Conservation (phyloP, 306 rosid genomes). For the Fragaria vesca region DNA sequence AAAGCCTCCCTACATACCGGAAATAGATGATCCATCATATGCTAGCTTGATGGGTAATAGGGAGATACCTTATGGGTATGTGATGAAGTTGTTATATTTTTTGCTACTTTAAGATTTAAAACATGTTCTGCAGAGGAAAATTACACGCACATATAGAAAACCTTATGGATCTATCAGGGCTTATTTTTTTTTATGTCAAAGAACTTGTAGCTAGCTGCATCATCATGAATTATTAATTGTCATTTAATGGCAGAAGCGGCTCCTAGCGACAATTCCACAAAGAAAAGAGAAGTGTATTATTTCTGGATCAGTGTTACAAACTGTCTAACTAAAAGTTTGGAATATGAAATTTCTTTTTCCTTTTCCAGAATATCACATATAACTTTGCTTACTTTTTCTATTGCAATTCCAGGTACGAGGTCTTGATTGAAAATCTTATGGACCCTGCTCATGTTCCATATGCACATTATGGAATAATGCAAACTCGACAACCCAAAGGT, state of each 20-base stretch:
- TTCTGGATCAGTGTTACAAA: not conserved
- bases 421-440: conserved; percentile 88
- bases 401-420: conserved; percentile 71
- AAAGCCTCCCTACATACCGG: conserved; percentile 64
- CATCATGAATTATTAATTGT: not conserved
- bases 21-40: conserved; percentile 72
- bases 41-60: conserved; percentile 56
- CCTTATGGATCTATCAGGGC: not conserved
- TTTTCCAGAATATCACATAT: not conserved
- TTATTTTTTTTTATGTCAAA: not conserved
- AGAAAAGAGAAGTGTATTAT: not conserved
- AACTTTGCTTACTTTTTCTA: not conserved
- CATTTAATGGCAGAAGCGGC: not conserved
- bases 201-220: not conserved
- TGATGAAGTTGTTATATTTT: not conserved
- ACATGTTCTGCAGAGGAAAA: not conserved
- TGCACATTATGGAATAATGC: conserved; percentile 73
- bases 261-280: not conserved
- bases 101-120: not conserved
- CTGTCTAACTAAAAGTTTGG: not conserved
- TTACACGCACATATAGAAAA: not conserved
- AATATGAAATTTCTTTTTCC: not conserved
- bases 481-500: conserved; percentile 46
- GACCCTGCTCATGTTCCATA: conserved; percentile 92
- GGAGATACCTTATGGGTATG: conserved; percentile 82